phyloP scores from a whole-genome alignment of 2,329 filamentous ascomycete genomes.

The Dothistroma pini region DNA sequence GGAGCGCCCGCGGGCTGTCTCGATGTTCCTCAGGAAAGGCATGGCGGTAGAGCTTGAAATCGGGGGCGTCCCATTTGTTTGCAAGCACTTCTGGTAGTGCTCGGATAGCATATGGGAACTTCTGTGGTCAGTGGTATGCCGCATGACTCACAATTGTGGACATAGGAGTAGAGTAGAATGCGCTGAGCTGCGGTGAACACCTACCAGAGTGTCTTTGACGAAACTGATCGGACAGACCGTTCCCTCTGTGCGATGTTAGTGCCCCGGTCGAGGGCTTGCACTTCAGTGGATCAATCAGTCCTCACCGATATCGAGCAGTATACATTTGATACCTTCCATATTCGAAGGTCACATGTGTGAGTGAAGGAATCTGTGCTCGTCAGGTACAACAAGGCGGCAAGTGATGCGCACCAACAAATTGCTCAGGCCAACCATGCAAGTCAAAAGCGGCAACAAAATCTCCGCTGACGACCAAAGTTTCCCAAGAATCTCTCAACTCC shows the following conservation, averaged over 20 bases:
- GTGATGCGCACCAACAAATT: no score
- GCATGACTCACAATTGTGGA: background rate
- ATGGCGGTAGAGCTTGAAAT: slow-evolving; percentile 64
- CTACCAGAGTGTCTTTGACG: slow-evolving; percentile 77
- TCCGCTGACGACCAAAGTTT: background rate
- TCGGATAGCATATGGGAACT: slow-evolving; percentile 75
- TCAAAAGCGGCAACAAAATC: background rate
- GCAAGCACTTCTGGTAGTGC: slow-evolving; percentile 62
- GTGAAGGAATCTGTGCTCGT: background rate
- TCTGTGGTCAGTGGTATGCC: slow-evolving; percentile 15
- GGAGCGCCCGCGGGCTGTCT: slow-evolving; percentile 56
- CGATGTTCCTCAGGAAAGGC: slow-evolving; percentile 66
- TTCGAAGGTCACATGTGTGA: slow-evolving; percentile 14
- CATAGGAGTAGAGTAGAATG: slow-evolving; percentile 1
- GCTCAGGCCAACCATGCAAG: background rate
- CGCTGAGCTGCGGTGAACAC: slow-evolving; percentile 34
- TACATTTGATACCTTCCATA: slow-evolving; percentile 31
- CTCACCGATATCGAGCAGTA: slow-evolving; percentile 39
- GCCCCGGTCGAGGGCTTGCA: slow-evolving; percentile 5
- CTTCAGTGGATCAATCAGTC: slow-evolving; percentile 1
- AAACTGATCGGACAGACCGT: slow-evolving; percentile 81
- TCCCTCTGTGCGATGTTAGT: slow-evolving; percentile 56
- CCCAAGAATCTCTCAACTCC: background rate
- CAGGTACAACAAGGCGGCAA: background rate
- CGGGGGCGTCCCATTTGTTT: slow-evolving; percentile 62